Base-by-base conservation (phyloP, 2,329 filamentous ascomycete species). In the Alternaria viburni region DNA sequence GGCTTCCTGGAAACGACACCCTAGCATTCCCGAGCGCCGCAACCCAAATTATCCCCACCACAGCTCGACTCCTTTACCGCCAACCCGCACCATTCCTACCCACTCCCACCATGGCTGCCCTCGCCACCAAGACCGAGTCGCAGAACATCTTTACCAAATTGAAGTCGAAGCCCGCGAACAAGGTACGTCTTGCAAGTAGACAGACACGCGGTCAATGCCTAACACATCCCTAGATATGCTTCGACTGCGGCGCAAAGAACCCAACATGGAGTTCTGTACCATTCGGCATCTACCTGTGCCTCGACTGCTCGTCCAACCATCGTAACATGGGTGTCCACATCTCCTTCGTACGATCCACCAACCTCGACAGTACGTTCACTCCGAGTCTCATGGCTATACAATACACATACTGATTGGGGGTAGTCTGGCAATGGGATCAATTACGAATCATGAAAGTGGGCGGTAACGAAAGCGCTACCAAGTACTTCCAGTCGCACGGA, bases 251-350 rank as follows among this genome's bases (percentile, higher is more conserved):
- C 79, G 91, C 93, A 76, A 98, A 98, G 84, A 97, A 97, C 79
- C 96, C 96, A 66, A 98, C 96, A 62, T 99, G 96, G 96, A 97
- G 94, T 8, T 98, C 95, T 7, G 94, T 97, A 30, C 94, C 95
- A 11, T 93, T 99, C 69, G 96, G 93, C 77, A 98, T 99, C 80
- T 99, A 98, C 81, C 89, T 99, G 21, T 99, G 96, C 79, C 90
- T 99, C 75, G 96, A 99, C 83, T 99, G 96, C 84, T 97, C 95
- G 45, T 91, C 95, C 61, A 93, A 97, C 81, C 96, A 99, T 82
- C 91, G 96, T 74, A 98, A 98, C 82, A 90, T 99, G 75, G 96
- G 96, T 81, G 95, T 98, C 65, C 96, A 99, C 83, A 97, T 99
- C 83, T 97, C 95, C 73, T 99, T 99, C 85, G 96, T 99, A 76